Evolutionary conservation across 257 asterid species (phyloP).

Genomic region (Anisodus tanguticus): DNA sequence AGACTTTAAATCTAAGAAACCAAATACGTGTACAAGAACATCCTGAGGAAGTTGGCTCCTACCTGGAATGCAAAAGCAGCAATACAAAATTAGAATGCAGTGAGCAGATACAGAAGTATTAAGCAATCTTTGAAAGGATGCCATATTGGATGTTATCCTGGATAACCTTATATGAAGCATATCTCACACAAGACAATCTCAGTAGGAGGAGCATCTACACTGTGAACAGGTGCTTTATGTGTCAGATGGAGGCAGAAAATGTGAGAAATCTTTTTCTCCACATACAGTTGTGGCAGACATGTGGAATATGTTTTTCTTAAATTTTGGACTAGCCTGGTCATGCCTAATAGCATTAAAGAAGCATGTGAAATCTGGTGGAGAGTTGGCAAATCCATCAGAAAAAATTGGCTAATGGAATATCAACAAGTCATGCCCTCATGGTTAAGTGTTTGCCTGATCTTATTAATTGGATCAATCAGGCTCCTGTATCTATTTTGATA

Average conservation of each 20-base stretch:
- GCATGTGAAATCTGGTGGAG: not conserved
- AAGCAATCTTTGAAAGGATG: not conserved
- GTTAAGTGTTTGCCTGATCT: not conserved
- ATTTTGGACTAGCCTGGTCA: not conserved
- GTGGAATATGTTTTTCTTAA: not conserved
- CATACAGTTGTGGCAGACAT: not conserved
- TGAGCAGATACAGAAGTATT: not conserved
- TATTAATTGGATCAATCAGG: not conserved
- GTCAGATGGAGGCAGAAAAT: not conserved
- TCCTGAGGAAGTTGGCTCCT: conserved; percentile 61
- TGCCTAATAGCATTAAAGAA: not conserved
- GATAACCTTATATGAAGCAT: not conserved
- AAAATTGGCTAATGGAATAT: not conserved
- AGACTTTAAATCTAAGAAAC: conserved; percentile 72
- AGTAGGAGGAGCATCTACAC: not conserved
- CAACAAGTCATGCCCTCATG: not conserved
- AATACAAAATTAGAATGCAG: conserved; percentile 8
- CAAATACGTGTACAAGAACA: conserved; percentile 64
- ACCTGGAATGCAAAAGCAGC: conserved; percentile 49
- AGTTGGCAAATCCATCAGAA: not conserved
- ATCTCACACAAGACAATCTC: not conserved
- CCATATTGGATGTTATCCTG: not conserved
- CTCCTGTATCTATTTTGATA: not conserved
- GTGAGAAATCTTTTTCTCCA: not conserved
- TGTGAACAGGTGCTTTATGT: not conserved